phyloP scores from a whole-genome alignment of 129 eudicot species.

The Lactuca saligna region DNA sequence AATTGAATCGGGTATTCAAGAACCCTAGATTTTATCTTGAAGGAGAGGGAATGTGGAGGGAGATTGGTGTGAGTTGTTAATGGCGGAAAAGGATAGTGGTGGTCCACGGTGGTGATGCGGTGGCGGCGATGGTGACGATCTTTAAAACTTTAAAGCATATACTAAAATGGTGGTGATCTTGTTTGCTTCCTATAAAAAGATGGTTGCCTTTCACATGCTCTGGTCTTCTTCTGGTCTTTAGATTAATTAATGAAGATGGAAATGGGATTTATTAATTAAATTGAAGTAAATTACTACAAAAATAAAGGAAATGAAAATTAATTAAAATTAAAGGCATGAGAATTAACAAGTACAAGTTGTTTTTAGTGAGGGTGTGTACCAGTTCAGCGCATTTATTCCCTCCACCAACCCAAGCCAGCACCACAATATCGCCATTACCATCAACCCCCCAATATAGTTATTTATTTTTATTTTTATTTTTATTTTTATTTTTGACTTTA shows the following conservation, averaged over 20 bases:
- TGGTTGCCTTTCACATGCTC: constrained; percentile 52
- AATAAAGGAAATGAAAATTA: background rate
- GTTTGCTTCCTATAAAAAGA: constrained; percentile 32
- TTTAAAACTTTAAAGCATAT: constrained; percentile 15
- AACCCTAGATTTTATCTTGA: constrained; percentile 26
- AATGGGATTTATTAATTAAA: constrained; percentile 17
- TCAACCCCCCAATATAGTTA: background rate
- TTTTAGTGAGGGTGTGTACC: constrained; percentile 23
- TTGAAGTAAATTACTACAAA: background rate
- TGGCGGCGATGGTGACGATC: constrained; percentile 24
- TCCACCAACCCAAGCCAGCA: constrained; percentile 48
- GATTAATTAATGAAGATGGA: constrained; percentile 26
- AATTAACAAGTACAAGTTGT: constrained; percentile 17
- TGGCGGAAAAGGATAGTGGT: constrained; percentile 33
- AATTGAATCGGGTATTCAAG: constrained; percentile 29
- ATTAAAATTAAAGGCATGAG: background rate
- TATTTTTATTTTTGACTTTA: constrained; percentile 3
- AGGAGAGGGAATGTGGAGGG: constrained; percentile 19
- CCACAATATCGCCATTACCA: constrained; percentile 23
- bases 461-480: constrained; percentile 13
- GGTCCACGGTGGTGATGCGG: constrained; percentile 31
- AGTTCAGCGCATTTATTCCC: constrained; percentile 58
- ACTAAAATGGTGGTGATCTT: constrained; percentile 17
- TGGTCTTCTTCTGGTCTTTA: constrained; percentile 27
- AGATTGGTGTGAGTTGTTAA: constrained; percentile 35